Evolutionary conservation across 164 flowering plant species (phyloP).

Genomic region (Platanus orientalis): DNA sequence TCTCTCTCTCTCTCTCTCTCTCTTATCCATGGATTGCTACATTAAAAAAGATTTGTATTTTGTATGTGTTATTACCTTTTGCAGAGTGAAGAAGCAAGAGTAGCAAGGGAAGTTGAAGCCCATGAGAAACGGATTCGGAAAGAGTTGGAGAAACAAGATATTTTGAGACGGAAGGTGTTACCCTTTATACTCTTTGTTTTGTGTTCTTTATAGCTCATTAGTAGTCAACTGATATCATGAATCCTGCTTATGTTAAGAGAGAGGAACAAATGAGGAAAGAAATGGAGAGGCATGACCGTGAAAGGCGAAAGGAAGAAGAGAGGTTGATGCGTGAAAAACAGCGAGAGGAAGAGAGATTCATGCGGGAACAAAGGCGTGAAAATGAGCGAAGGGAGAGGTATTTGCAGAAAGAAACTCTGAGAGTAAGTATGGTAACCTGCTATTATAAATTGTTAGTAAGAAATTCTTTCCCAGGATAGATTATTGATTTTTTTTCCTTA

Average conservation of each 20-base stretch:
- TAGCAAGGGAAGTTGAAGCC: conserved; percentile 81
- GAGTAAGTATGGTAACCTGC: conserved; percentile 39
- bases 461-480: background rate
- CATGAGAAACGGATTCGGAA: conserved; percentile 83
- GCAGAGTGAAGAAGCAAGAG: conserved; percentile 82
- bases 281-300: conserved; percentile 91
- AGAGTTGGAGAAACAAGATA: conserved; percentile 88
- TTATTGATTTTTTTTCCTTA: background rate
- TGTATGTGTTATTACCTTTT: conserved; percentile 5
- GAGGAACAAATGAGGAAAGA: conserved; percentile 90
- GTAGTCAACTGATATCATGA: conserved; percentile 7
- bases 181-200: background rate
- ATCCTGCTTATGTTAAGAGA: conserved; percentile 34
- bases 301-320: conserved; percentile 89
- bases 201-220: conserved; percentile 2
- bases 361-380: conserved; percentile 87
- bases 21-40: no score
- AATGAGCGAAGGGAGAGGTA: conserved; percentile 75
- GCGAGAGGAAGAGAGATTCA: conserved; percentile 80
- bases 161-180: conserved; percentile 72
- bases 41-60: no score
- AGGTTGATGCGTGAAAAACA: conserved; percentile 81
- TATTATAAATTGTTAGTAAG: background rate
- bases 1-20: no score
- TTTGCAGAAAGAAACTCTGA: conserved; percentile 65